These are phyloP conservation scores for Chrysoporthe austroafricana DNA, from an alignment of 2,329 filamentous ascomycete genomes.

Conservation along the genomic window DNA sequence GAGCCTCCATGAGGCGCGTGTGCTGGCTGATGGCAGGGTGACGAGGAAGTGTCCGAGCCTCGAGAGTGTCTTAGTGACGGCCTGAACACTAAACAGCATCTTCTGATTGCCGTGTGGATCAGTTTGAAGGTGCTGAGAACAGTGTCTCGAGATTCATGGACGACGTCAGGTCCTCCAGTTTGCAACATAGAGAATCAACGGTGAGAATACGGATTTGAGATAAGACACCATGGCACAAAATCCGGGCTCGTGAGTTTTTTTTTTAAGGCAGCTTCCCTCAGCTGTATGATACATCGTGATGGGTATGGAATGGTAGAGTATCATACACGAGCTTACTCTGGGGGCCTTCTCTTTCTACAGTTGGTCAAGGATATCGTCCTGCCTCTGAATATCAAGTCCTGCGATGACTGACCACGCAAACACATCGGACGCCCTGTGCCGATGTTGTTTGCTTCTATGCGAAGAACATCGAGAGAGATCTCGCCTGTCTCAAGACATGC, in stretches of 20 bases:
- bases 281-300: not conserved
- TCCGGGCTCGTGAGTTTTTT: not conserved
- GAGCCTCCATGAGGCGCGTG: constrained; percentile 16
- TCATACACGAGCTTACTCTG: not conserved
- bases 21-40: constrained; percentile 12
- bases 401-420: not conserved
- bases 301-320: not conserved
- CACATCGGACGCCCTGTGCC: no score
- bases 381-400: not conserved
- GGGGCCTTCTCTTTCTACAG: not conserved
- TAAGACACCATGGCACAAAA: not conserved
- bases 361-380: not conserved
- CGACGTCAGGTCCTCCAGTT: not conserved
- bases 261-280: not conserved
- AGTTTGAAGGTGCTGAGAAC: not conserved
- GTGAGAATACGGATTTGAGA: not conserved
- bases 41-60: constrained; percentile 17
- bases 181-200: not conserved
- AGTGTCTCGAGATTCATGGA: not conserved
- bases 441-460: not conserved
- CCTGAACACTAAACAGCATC: not conserved
- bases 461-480: not conserved
- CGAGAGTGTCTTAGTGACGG: constrained; percentile 8
- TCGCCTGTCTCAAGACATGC: constrained; percentile 8
- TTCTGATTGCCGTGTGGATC: not conserved